phyloP scores from a whole-genome alignment of 228 moss, liverwort and hornwort genomes.

The Sphagnum magellanicum region DNA sequence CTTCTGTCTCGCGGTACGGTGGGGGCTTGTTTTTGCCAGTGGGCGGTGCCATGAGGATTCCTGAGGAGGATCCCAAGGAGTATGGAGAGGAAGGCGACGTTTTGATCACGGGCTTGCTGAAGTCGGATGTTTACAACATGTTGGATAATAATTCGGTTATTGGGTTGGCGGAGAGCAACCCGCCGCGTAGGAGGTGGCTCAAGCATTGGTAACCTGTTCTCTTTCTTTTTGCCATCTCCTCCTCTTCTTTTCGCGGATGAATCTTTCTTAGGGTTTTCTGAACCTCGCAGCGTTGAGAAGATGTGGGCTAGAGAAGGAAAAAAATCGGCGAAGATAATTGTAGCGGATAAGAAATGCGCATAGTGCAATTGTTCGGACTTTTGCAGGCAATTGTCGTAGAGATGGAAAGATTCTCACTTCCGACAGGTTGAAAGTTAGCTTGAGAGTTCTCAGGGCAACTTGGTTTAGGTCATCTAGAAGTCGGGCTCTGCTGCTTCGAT shows the following conservation, averaged over 20 bases:
- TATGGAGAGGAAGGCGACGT: neutral
- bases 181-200: slow-evolving; percentile 38
- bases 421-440: neutral
- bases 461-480: neutral
- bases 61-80: neutral
- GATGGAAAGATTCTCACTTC: neutral
- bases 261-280: neutral
- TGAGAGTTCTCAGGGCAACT: neutral
- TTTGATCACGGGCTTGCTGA: neutral
- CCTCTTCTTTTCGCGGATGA: neutral
- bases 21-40: no score
- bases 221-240: no score
- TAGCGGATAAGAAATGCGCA: neutral
- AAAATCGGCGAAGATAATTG: neutral
- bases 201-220: slow-evolving; percentile 28
- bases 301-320: neutral
- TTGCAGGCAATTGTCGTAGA: neutral
- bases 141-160: neutral
- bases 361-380: neutral
- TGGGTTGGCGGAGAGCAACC: neutral
- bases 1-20: no score
- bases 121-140: neutral
- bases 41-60: neutral
- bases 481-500: no score
- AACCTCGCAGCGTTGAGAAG: neutral